These are phyloP conservation scores for Peniophora sp. DNA, from an alignment of 1,284 basidiomycete genomes.

Conservation along the genomic window DNA sequence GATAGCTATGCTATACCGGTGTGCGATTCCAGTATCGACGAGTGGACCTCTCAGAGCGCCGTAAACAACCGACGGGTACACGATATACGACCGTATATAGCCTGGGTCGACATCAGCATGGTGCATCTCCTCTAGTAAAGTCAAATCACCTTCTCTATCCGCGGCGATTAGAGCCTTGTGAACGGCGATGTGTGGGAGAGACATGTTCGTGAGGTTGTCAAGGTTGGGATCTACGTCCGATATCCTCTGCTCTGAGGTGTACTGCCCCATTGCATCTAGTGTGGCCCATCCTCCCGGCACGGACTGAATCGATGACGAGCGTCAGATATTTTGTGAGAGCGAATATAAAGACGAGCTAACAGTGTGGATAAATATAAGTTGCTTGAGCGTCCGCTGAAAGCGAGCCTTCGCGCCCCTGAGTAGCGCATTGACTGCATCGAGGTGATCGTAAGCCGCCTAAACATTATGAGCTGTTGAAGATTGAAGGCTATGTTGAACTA, in stretches of 20 bases:
- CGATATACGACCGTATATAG: constrained; percentile 35
- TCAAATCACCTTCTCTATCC: constrained; percentile 29
- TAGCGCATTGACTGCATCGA: constrained; percentile 31
- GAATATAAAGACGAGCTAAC: constrained; percentile 16
- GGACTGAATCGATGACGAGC: no score
- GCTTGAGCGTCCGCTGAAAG: constrained; percentile 25
- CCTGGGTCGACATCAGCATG: constrained; percentile 27
- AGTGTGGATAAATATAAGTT: constrained; percentile 42
- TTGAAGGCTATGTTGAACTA: neutral
- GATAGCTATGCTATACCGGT: constrained; percentile 36
- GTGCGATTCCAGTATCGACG: constrained; percentile 36
- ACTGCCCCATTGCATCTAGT: no score
- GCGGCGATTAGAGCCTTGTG: constrained; percentile 25
- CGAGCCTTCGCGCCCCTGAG: constrained; percentile 35
- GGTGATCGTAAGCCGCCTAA: constrained; percentile 38
- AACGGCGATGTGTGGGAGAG: neutral
- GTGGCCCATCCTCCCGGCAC: no score
- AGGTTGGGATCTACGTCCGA: no score
- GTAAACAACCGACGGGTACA: constrained; percentile 40
- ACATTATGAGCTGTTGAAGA: no score
- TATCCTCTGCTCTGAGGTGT: no score
- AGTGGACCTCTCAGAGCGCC: constrained; percentile 36
- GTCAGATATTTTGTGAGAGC: no score
- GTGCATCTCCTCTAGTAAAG: neutral
- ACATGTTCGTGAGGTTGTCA: neutral